phyloP scores from a whole-genome alignment of 306 rosid genomes.

The Quercus suber region DNA sequence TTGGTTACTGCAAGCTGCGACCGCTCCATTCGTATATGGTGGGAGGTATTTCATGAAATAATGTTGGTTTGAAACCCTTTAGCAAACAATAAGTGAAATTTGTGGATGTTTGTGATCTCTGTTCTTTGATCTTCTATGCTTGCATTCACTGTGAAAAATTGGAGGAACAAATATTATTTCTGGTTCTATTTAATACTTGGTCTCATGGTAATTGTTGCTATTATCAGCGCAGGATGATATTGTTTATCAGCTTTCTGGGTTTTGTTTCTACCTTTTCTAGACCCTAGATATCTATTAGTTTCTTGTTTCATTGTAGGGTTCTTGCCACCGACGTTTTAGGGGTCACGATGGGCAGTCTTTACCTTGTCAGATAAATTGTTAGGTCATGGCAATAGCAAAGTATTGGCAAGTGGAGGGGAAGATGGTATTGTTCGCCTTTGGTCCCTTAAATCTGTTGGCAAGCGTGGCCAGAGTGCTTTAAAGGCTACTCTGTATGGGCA shows the following conservation, averaged over 20 bases:
- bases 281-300: constrained; percentile 4
- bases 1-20: constrained; percentile 83
- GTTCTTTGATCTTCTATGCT: neutral
- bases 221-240: neutral
- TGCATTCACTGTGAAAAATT: neutral
- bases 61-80: constrained; percentile 2
- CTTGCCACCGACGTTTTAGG: constrained; percentile 58
- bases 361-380: constrained; percentile 67
- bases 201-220: neutral
- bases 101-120: neutral
- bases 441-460: constrained; percentile 68
- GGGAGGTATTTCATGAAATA: constrained; percentile 55
- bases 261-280: neutral
- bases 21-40: constrained; percentile 77
- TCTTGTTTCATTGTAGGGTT: constrained; percentile 42
- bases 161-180: neutral
- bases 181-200: neutral
- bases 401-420: constrained; percentile 96
- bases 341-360: constrained; percentile 81
- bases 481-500: constrained; percentile 85
- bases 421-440: constrained; percentile 87
- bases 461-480: constrained; percentile 60
- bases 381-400: constrained; percentile 58
- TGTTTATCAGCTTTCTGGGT: neutral
- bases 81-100: neutral